phyloP scores from a whole-genome alignment of 1,139 yeast species.

The Suhomyces bokatorum region DNA sequence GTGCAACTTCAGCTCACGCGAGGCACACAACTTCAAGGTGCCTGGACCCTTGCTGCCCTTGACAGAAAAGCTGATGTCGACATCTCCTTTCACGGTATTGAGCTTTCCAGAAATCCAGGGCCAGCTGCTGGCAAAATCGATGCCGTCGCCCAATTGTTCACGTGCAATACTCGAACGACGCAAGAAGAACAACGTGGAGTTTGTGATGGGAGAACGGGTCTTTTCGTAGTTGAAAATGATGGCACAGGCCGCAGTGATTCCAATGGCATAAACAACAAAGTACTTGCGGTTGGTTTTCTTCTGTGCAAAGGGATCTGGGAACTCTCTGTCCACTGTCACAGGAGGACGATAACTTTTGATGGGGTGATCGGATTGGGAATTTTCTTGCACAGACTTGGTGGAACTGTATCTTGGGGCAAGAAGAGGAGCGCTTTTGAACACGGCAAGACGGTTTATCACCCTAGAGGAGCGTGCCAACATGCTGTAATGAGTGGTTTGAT shows the following conservation, averaged over 20 bases:
- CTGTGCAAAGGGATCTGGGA: conserved; percentile 73
- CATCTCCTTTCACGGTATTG: conserved; percentile 78
- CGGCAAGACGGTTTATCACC: neutral
- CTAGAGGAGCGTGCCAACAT: conserved; percentile 7
- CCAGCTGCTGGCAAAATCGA: conserved; percentile 65
- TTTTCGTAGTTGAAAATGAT: conserved; percentile 90
- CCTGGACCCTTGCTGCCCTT: conserved; percentile 60
- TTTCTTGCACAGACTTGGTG: neutral
- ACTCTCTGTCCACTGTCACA: conserved; percentile 61
- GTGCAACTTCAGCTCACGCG: conserved; percentile 53
- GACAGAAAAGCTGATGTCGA: conserved; percentile 70
- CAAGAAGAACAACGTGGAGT: conserved; percentile 82
- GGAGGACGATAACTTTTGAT: conserved; percentile 24
- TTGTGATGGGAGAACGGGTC: conserved; percentile 80
- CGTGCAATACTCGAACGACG: conserved; percentile 76
- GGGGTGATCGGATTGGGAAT: neutral
- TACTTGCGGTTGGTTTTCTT: conserved; percentile 51
- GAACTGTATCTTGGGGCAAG: neutral
- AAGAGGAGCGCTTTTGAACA: neutral
- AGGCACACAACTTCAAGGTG: conserved; percentile 57
- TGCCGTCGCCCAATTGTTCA: conserved; percentile 68
- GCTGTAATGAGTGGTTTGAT: neutral
- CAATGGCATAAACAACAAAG: conserved; percentile 60
- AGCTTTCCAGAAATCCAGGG: conserved; percentile 91
- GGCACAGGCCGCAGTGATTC: conserved; percentile 65